phyloP scores from a whole-genome alignment of 2,329 filamentous ascomycete genomes.

The Curvularia verruculosa region DNA sequence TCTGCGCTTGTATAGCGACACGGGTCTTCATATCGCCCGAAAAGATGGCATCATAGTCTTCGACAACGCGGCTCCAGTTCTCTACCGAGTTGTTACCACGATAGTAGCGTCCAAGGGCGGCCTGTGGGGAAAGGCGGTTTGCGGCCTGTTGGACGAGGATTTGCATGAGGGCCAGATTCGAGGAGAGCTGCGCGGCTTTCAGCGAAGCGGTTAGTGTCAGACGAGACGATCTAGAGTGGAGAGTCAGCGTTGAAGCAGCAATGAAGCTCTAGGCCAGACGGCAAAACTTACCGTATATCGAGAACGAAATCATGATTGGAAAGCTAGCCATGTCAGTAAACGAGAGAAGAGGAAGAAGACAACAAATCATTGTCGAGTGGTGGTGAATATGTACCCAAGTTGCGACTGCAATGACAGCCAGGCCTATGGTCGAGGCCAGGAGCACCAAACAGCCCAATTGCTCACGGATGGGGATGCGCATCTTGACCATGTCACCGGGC shows the following conservation, averaged over 20 bases:
- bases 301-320: slow-evolving; percentile 68
- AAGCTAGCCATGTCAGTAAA: slow-evolving; percentile 48
- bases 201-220: slow-evolving; percentile 82
- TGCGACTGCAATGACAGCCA: slow-evolving; percentile 80
- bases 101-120: slow-evolving; percentile 59
- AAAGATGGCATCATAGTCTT: slow-evolving; percentile 76
- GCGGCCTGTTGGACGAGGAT: slow-evolving; percentile 74
- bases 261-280: too few relatives aligned
- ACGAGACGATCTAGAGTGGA: slow-evolving; percentile 58
- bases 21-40: slow-evolving; percentile 58
- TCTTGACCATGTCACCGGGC: slow-evolving; percentile 53
- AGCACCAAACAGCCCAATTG: slow-evolving; percentile 84
- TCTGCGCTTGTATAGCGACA: slow-evolving; percentile 70
- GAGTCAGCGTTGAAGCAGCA: neutral
- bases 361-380: neutral
- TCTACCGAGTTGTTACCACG: slow-evolving; percentile 58
- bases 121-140: slow-evolving; percentile 64
- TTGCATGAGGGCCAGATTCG: slow-evolving; percentile 79
- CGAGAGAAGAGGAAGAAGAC: too few relatives aligned
- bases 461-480: slow-evolving; percentile 87
- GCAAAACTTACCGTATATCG: slow-evolving; percentile 54
- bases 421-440: slow-evolving; percentile 72
- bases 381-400: slow-evolving; percentile 56
- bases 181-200: slow-evolving; percentile 80
- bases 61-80: slow-evolving; percentile 66